Conservation (phyloP, 139 green algal species). For the Chlorella sp. region DNA sequence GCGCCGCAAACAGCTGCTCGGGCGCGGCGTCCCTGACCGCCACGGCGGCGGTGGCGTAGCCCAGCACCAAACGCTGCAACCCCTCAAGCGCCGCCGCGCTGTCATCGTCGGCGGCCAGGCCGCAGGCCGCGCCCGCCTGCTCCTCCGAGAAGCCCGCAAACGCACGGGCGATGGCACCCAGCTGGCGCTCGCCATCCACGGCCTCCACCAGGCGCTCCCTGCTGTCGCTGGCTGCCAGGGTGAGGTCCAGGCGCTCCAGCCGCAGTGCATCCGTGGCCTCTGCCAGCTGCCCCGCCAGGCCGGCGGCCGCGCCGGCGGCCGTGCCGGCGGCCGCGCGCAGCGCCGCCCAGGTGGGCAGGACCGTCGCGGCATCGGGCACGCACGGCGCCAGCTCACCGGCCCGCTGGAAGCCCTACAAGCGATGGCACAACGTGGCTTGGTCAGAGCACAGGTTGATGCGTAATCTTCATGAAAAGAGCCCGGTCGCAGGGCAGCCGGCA, state of each 20-base stretch:
- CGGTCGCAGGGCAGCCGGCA: background rate
- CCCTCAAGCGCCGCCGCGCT: background rate
- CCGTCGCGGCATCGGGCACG: background rate
- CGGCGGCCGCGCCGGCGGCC: background rate
- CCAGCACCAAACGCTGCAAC: constrained; percentile 21
- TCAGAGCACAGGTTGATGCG: no score
- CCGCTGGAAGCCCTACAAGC: constrained; percentile 25
- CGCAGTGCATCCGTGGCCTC: background rate
- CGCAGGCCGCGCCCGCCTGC: background rate
- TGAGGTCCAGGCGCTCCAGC: constrained; percentile 23
- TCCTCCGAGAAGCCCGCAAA: constrained; percentile 17
- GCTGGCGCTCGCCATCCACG: background rate
- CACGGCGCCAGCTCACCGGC: constrained; percentile 16
- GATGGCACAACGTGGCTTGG: background rate
- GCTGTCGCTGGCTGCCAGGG: background rate
- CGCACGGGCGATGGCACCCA: background rate
- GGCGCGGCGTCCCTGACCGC: constrained; percentile 2
- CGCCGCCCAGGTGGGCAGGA: constrained; percentile 5
- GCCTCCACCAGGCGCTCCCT: background rate
- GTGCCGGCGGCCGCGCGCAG: constrained; percentile 3
- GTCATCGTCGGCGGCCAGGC: background rate
- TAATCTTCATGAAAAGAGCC: background rate
- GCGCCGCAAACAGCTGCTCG: background rate
- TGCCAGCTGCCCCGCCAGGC: constrained; percentile 4
- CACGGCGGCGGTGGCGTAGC: constrained; percentile 14